Base-by-base conservation (phyloP, 2,329 filamentous ascomycete species). In the Tolypocladium ovalisporum region DNA sequence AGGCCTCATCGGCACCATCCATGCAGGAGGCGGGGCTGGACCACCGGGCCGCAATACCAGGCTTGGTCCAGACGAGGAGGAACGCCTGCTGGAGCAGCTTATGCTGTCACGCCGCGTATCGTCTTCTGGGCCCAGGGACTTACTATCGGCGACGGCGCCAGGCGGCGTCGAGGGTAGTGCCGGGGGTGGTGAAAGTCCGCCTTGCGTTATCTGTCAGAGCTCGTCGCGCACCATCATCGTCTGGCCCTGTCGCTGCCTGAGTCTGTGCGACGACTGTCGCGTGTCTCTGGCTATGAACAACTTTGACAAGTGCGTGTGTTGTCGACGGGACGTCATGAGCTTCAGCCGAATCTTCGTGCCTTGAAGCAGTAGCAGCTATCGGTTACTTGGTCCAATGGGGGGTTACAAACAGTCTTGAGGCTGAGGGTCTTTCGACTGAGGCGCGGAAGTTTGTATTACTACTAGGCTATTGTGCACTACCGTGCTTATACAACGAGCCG, bases 231-330 rank as follows among this genome's bases (percentile, higher is more conserved):
- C 89, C 9, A 88, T 97, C 60, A 88, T 99, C 56, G 87, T 96
- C 2, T 97, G 94, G 94, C 94, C 94, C 0, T 99, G 94, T 70
- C 88, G 94, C 2, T 99, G 94, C 69, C 79, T 99, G 58, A 93
- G 90, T 63, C 79, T 97, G 15, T 97, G 94, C 69, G 94, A 99
- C 70, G 94, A 97, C 63, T 97, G 94, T 69, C 81, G 94, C 36
- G 89, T 97, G 39, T 93, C 90, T 49, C 79, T 97, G 61, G 94
- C 94, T 4, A 92, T 96, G 85, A 95, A 97, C 70, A 97, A 97
- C 70, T 97, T 96, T 70, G 90, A 92, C 62, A 95, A 90, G 68
- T 99, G 94, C 69, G 92, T 97, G 42, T 97, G 93, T 66, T 97
- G 94, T 71, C 82, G 94, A 54, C 84, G 90, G 57, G 88, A 94